Evolutionary conservation across 106 monocot genomes (phyloP).

Genomic region (Dendrobium chrysotoxum): DNA sequence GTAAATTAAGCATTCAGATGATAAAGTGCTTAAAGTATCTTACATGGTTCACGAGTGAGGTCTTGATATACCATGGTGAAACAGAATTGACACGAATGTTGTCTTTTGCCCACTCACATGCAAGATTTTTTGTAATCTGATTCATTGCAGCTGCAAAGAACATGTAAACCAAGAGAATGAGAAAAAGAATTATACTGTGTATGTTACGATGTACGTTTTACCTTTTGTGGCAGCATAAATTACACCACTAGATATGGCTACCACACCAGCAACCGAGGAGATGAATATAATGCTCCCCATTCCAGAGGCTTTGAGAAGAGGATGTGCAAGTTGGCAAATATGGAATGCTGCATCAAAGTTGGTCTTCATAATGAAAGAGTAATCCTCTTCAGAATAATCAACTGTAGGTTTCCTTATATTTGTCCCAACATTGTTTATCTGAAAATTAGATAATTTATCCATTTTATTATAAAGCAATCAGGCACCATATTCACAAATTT

Average conservation of each 20-base stretch:
- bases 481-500: neutral
- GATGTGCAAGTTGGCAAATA: conserved; percentile 50
- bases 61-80: conserved; percentile 47
- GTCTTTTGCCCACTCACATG: conserved; percentile 69
- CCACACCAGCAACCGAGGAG: conserved; percentile 40
- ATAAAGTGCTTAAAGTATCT: neutral
- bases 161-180: neutral
- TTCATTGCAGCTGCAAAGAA: conserved; percentile 41
- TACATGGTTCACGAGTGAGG: conserved; percentile 9
- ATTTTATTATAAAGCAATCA: neutral
- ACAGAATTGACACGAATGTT: conserved; percentile 49
- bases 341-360: conserved; percentile 59
- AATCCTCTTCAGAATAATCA: conserved; percentile 20
- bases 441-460: neutral
- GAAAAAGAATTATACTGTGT: neutral
- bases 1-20: neutral
- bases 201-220: neutral
- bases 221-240: conserved; percentile 47
- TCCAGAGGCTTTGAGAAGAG: conserved; percentile 41
- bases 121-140: conserved; percentile 50
- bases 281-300: conserved; percentile 30
- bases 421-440: conserved; percentile 5
- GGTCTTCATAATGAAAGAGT: conserved; percentile 20
- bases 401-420: neutral
- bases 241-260: conserved; percentile 1